Evolutionary conservation across 106 monocot genomes (phyloP), one percentile per base, ranked within the genome.

Genomic region (Dioscorea dumetorum): DNA sequence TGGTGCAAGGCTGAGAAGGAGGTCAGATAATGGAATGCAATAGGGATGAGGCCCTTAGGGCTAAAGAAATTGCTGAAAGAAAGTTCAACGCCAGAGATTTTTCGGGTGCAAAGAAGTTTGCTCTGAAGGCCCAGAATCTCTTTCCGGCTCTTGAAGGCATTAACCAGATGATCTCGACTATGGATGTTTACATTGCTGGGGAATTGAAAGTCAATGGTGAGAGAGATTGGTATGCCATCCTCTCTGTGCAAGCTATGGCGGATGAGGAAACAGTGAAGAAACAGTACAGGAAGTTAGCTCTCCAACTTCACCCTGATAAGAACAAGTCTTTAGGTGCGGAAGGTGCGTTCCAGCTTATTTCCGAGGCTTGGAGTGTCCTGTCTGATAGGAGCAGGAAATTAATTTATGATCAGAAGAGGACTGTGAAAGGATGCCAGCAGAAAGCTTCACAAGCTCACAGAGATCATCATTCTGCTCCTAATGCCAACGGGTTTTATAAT

Each of bases 31-130:
- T 81, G 81, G 78, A 81, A 66, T 81, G 81, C 65, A 85, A 81
- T 33, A 68, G 64, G 32, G 81, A 81, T 62, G 81, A 85, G 49
- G 85, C 85, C 57, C 68, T 72, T 50, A 78, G 78, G 75, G 85
- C 85, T 20, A 85, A 70, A 50, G 78, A 81, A 53, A 79, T 81
- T 34, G 81, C 85, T 22, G 78, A 81, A 67, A 72, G 22, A 57
- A 81, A 78, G 69, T 78, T 78, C 57, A 41, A 18, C 24, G 52
- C 59, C 1, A 81, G 69, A 22, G 81, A 85, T 33, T 54, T 77
- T 59, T 56, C 48, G 11, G 85, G 85, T 50, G 85, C 81, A 13
- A 81, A 76, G 66, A 85, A 78, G 56, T 78, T 81, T 28, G 81
- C 81, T 22, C 64, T 72, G 20, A 80, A 81, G 49, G 81, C 81